A percentile compares a stretch with the other conserved stretches of the same genome.
Conservation (phyloP, 805 yeast genomes). For the Saccharomycopsis malanga region DNA sequence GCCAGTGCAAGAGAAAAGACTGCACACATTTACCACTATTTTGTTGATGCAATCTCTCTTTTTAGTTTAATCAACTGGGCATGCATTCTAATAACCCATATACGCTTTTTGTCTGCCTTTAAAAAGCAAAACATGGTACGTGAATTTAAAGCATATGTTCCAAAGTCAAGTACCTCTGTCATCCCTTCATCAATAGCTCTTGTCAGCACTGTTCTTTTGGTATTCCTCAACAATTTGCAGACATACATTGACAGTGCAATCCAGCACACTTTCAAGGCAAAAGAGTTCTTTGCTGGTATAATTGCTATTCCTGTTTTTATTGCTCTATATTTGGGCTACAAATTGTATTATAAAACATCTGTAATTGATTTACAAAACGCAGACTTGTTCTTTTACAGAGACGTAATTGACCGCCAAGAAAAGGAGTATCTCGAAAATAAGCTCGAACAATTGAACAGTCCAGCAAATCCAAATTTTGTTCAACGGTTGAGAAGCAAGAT, state of each 20-base stretch:
- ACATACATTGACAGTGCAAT: conserved; percentile 51
- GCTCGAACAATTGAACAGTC: neutral
- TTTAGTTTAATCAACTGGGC: conserved; percentile 34
- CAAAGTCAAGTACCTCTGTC: conserved; percentile 66
- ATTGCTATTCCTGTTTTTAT: conserved; percentile 51
- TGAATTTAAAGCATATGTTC: conserved; percentile 45
- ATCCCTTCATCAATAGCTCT: conserved; percentile 57
- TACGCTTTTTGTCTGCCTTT: conserved; percentile 39
- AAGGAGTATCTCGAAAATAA: conserved; percentile 18
- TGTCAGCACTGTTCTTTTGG: conserved; percentile 44
- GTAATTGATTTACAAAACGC: conserved; percentile 28
- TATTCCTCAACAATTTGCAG: conserved; percentile 63
- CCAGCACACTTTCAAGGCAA: conserved; percentile 41
- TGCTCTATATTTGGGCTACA: conserved; percentile 30
- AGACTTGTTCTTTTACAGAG: conserved; percentile 38
- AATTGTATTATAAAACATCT: conserved; percentile 25
- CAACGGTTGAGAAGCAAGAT: conserved; percentile 2
- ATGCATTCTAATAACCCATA: conserved; percentile 39
- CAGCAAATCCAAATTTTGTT: neutral
- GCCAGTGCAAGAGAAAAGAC: conserved; percentile 36
- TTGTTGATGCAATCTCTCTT: conserved; percentile 36
- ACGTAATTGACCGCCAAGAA: conserved; percentile 39
- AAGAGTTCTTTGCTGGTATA: conserved; percentile 69
- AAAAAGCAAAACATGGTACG: conserved; percentile 38
- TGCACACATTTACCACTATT: conserved; percentile 34